phyloP scores from a whole-genome alignment of 2,329 filamentous ascomycete genomes.

The Orbilia oligospora region DNA sequence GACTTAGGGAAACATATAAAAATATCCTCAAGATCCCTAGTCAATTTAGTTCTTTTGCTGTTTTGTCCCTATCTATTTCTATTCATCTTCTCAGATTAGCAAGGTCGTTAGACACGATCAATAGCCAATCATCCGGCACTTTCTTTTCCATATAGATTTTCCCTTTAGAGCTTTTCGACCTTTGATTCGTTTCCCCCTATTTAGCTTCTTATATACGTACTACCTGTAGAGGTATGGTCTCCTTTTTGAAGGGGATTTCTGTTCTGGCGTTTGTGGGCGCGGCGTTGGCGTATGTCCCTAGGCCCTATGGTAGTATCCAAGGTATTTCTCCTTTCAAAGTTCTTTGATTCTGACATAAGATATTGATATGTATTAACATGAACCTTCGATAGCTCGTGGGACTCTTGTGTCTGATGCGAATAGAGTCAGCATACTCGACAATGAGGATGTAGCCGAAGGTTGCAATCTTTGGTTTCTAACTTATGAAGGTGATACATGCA shows the following conservation, averaged over 20 bases:
- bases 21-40: neutral
- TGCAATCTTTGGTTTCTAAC: slow-evolving; percentile 30
- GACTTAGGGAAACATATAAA: neutral
- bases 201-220: too few relatives aligned
- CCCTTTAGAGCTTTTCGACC: neutral
- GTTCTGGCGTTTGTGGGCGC: slow-evolving; percentile 17
- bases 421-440: neutral
- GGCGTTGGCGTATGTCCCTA: neutral
- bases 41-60: neutral
- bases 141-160: neutral
- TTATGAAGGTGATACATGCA: slow-evolving; percentile 30
- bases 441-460: neutral
- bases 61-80: neutral
- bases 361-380: neutral
- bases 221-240: neutral
- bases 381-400: neutral
- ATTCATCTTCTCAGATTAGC: neutral
- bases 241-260: slow-evolving; percentile 7
- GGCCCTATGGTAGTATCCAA: slow-evolving; percentile 18
- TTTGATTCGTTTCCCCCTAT: neutral
- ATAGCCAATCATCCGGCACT: neutral
- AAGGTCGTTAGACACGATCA: slow-evolving; percentile 1
- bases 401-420: neutral
- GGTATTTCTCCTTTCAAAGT: neutral
- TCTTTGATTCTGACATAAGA: neutral